Conservation (phyloP, 176 grass and related monocot genomes). For the Aegilops longissima region DNA sequence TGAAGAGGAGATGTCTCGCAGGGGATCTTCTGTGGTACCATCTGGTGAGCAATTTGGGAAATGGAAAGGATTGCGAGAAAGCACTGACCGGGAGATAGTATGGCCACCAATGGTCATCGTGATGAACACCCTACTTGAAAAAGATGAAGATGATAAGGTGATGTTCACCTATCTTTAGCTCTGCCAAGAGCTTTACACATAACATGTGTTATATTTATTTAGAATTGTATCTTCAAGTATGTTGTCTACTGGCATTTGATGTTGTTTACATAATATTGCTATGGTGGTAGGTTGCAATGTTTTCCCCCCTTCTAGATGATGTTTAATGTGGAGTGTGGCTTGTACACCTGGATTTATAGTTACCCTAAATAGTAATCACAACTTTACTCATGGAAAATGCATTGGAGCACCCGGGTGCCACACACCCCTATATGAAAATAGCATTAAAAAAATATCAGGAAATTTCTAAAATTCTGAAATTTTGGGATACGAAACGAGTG, state of each 20-base stretch:
- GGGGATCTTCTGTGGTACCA: slow-evolving; percentile 75
- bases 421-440: too few relatives aligned
- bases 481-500: too few relatives aligned
- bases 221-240: neutral
- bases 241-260: slow-evolving; percentile 1
- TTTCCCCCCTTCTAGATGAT: neutral
- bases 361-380: neutral
- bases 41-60: slow-evolving; percentile 79
- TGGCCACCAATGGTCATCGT: slow-evolving; percentile 98
- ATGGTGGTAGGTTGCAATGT: neutral
- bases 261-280: neutral
- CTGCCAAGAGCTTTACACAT: neutral
- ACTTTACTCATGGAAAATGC: neutral
- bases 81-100: slow-evolving; percentile 61
- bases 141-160: slow-evolving; percentile 86
- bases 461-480: too few relatives aligned
- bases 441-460: too few relatives aligned
- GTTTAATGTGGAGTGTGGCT: neutral
- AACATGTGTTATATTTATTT: neutral
- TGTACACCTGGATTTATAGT: slow-evolving; percentile 11
- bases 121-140: slow-evolving; percentile 80
- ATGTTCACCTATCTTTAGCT: neutral
- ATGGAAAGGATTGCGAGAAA: slow-evolving; percentile 83
- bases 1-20: slow-evolving; percentile 68
- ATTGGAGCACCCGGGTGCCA: too few relatives aligned